Conservation (phyloP, 1,284 basidiomycete genomes). For the Thecaphora thlaspeos region DNA sequence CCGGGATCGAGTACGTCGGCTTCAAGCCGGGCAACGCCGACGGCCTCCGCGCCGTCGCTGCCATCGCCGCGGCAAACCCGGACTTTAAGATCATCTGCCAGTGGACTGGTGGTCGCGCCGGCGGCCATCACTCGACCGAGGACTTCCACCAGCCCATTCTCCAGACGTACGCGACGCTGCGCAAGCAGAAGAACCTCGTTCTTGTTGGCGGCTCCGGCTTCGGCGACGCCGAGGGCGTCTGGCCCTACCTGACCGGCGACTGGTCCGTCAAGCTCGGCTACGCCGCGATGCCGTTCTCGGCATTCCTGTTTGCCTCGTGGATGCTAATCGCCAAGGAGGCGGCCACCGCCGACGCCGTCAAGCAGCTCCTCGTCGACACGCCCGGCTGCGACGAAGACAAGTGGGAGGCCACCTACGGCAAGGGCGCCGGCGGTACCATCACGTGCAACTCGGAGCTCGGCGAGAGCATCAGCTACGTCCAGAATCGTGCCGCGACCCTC, state of each 20-base stretch:
- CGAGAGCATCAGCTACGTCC: conserved; percentile 90
- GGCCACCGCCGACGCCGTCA: conserved; percentile 88
- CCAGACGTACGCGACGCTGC: conserved; percentile 83
- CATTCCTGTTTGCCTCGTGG: conserved; percentile 86
- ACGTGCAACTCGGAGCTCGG: conserved; percentile 97
- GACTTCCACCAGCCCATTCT: conserved; percentile 98
- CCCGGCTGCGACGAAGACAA: conserved; percentile 84
- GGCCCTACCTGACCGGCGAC: conserved; percentile 94
- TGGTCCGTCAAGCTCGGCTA: conserved; percentile 83
- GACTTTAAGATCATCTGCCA: conserved; percentile 97
- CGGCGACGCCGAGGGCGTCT: conserved; percentile 89
- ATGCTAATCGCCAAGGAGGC: conserved; percentile 99
- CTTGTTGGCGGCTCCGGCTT: conserved; percentile 97
- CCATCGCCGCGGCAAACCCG: conserved; percentile 89
- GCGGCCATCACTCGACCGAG: conserved; percentile 96
- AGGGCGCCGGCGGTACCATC: conserved; percentile 83
- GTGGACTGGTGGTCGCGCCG: conserved; percentile 99
- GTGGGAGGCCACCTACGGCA: conserved; percentile 94
- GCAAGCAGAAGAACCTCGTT: conserved; percentile 81
- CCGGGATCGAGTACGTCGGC: conserved; percentile 87
- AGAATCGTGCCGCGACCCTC: conserved; percentile 89
- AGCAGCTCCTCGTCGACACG: conserved; percentile 92
- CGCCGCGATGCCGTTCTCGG: conserved; percentile 99
- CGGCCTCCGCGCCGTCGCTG: conserved; percentile 93
- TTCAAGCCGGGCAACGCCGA: conserved; percentile 98